phyloP scores from a whole-genome alignment of 2,329 filamentous ascomycete genomes.

The Penicillium janthinellum region DNA sequence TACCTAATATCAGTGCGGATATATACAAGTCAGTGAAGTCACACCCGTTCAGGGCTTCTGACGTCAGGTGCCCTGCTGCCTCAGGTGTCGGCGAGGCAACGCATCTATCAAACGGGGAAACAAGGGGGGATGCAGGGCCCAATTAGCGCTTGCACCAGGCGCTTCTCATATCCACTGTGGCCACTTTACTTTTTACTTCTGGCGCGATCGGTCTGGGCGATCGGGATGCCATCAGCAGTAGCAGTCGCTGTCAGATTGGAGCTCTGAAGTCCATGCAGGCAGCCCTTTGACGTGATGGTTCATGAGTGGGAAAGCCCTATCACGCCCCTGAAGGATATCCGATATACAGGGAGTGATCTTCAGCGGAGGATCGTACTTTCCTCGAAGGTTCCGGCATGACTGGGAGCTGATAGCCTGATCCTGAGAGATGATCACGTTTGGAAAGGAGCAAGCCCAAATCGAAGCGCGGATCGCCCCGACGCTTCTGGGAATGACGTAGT shows the following conservation, averaged over 20 bases:
- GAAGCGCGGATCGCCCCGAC: slow-evolving; percentile 20
- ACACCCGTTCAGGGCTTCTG: slow-evolving; percentile 13
- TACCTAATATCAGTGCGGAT: too few relatives aligned
- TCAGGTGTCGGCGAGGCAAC: slow-evolving; percentile 6
- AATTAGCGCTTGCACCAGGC: neutral
- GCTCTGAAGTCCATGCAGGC: neutral
- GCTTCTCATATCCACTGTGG: neutral
- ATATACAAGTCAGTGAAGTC: neutral
- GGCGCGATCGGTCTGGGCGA: neutral
- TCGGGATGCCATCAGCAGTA: neutral
- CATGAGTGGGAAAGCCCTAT: neutral
- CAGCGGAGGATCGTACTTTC: neutral
- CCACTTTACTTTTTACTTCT: neutral
- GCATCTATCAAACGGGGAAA: neutral
- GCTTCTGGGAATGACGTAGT: slow-evolving; percentile 22
- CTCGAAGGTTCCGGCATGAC: neutral
- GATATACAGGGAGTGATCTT: neutral
- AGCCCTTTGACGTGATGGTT: neutral
- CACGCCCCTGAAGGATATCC: neutral
- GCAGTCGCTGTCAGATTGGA: neutral
- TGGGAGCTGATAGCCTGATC: neutral
- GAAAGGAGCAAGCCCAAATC: slow-evolving; percentile 5
- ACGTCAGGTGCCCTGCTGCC: slow-evolving; percentile 19
- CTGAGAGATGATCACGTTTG: neutral
- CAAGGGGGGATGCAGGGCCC: neutral